Evolutionary conservation across 2,329 filamentous ascomycete genomes (phyloP), one percentile per base, ranked within the genome.

Genomic region (Ceratocystis ficicola): DNA sequence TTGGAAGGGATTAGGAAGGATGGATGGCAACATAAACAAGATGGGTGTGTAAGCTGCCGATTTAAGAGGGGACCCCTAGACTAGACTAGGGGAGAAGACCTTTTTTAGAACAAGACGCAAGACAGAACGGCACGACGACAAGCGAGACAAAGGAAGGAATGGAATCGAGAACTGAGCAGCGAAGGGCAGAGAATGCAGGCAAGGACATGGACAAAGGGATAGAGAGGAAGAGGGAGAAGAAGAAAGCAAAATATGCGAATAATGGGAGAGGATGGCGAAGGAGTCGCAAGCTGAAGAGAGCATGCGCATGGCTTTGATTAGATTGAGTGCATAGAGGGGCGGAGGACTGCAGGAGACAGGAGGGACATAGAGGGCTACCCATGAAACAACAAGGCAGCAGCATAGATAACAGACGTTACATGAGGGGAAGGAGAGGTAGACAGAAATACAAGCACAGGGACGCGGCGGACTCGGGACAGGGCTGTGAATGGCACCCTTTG

Each of bases 81-180:
- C 36, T 12, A 8, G 36, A 41, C 36, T 12, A 12, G 36, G 36
- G 36, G 36, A 41, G 36, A 41, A 3, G 7, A 10, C 36, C 36
- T 41, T 41, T 41, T 50, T 50, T 50, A 50, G 46, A n/a, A 30
- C 4, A 32, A 41, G 55, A 60, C 20, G 36, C 36, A 41, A 41
- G 36, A 41, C 36, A 41, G 41, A 36, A 36, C 28, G 28, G 28
- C 25, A 60, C 28, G 32, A 44, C 32, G 2, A 44, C 30, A 62
- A 62, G 30, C 20, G 32, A 41, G 41, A 46, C 28, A 25, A 44
- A 62, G 59, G 59, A 22, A 62, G 59, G 36, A 62, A 25, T 44
- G 20, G 59, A 25, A 6, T 32, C 2, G 59, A 62, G 59, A 41
- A 60, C 3, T 20, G 22, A 60, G 30, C 25, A 4, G 6, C 8